Conservation (phyloP, 768 basidiomycete genomes). For the Daedaleopsis sinensis region DNA sequence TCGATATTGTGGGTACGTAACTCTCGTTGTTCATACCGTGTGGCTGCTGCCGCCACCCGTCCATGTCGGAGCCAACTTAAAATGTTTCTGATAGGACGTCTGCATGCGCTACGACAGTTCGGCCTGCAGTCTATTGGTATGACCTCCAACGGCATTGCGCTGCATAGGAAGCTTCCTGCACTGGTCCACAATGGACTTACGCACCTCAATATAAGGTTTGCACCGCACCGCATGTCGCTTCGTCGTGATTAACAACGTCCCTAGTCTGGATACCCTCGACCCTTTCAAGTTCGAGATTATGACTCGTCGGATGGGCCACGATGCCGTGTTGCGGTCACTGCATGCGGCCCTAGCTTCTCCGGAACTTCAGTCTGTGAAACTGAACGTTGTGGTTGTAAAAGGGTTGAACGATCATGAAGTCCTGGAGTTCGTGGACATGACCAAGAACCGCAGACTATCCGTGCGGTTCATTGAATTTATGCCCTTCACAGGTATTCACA, state of each 20-base stretch:
- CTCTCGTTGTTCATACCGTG: not conserved
- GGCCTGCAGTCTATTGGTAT: constrained; percentile 80
- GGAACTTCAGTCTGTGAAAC: constrained; percentile 63
- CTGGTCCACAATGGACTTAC: constrained; percentile 75
- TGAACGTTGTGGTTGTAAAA: constrained; percentile 84
- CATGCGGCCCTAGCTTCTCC: constrained; percentile 59
- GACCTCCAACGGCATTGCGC: constrained; percentile 81
- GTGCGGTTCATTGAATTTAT: constrained; percentile 93
- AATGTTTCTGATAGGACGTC: constrained; percentile 44
- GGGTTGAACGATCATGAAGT: constrained; percentile 84
- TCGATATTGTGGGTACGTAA: constrained; percentile 66
- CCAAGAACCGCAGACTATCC: constrained; percentile 60
- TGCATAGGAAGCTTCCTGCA: constrained; percentile 72
- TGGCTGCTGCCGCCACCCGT: not conserved
- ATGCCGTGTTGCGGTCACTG: constrained; percentile 70
- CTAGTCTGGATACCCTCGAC: constrained; percentile 82
- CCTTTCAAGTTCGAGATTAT: constrained; percentile 88
- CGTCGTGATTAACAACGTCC: constrained; percentile 9
- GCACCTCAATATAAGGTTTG: constrained; percentile 58
- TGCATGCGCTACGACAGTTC: constrained; percentile 60
- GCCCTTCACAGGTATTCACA: constrained; percentile 77
- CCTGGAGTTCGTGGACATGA: constrained; percentile 77
- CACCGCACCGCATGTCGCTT: constrained; percentile 4
- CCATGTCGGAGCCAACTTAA: not conserved
- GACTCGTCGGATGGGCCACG: constrained; percentile 77